Conservation (phyloP, 148 eudicot species). For the Fagopyrum tataricum region DNA sequence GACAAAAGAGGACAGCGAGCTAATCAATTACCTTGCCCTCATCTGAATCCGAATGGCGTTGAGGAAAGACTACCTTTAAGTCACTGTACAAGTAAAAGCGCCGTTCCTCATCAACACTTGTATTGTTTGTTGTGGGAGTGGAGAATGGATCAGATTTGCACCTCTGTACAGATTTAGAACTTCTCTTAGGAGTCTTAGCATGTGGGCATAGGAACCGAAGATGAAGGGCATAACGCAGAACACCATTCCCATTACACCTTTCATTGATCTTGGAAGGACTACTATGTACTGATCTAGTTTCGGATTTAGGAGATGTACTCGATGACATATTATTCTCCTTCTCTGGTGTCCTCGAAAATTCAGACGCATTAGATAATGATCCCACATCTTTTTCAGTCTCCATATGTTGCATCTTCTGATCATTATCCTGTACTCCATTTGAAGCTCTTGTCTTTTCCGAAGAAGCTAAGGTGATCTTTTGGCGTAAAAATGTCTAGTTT, state of each 20-base stretch:
- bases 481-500: constrained; percentile 75
- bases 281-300: not conserved
- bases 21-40: constrained; percentile 64
- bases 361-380: constrained; percentile 2
- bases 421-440: constrained; percentile 13
- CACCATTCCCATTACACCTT: constrained; percentile 27
- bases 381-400: not conserved
- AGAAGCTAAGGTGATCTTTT: constrained; percentile 58
- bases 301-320: constrained; percentile 3
- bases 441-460: constrained; percentile 23
- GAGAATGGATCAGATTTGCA: constrained; percentile 31
- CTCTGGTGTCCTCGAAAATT: constrained; percentile 2
- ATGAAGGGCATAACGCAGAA: constrained; percentile 82
- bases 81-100: constrained; percentile 61
- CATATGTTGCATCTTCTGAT: not conserved
- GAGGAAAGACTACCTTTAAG: constrained; percentile 74
- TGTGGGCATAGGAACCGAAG: constrained; percentile 72
- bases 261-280: constrained; percentile 12
- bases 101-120: constrained; percentile 32
- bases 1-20: not conserved
- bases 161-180: constrained; percentile 36
- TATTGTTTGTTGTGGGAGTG: constrained; percentile 13
- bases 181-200: constrained; percentile 41
- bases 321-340: not conserved
- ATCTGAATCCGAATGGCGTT: constrained; percentile 76